Conservation (phyloP, 176 grass and related monocot genomes). For the Otatea glauca region DNA sequence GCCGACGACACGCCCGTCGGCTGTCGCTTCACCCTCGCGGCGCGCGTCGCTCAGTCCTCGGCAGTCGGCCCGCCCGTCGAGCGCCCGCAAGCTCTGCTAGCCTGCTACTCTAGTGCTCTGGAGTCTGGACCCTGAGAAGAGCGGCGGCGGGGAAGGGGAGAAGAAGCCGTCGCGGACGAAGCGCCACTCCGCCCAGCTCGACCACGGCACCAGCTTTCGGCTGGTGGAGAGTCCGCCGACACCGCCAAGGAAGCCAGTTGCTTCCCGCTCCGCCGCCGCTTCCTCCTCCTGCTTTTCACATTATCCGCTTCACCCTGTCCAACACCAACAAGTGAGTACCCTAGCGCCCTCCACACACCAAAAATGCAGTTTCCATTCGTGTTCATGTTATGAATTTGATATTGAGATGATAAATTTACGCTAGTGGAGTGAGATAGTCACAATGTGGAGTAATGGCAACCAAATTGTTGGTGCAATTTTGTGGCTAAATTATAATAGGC, state of each 20-base stretch:
- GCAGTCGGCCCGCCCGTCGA: too few relatives aligned
- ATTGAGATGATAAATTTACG: background rate
- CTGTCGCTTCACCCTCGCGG: too few relatives aligned
- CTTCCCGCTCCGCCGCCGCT: constrained; percentile 24
- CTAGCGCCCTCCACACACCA: background rate
- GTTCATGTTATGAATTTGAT: background rate
- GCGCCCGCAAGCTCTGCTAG: too few relatives aligned
- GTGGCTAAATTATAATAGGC: background rate
- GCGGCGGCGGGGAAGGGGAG: constrained; percentile 55
- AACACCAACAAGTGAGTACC: constrained; percentile 37
- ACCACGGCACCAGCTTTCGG: constrained; percentile 90
- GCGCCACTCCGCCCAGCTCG: constrained; percentile 87
- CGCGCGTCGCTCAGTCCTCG: too few relatives aligned
- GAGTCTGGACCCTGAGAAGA: constrained; percentile 70
- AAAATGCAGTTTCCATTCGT: background rate
- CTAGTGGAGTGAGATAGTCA: background rate
- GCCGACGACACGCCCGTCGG: too few relatives aligned
- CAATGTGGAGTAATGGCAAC: background rate
- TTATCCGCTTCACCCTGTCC: constrained; percentile 29
- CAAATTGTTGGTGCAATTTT: background rate
- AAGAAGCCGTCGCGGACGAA: constrained; percentile 79
- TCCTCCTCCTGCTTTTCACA: background rate
- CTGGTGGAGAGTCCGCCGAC: constrained; percentile 48
- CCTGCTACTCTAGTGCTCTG: too few relatives aligned
- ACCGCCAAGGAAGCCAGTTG: background rate